Conservation (phyloP, 78 protist species). For the slime mould (Dictyostelium discoideum) region DNA sequence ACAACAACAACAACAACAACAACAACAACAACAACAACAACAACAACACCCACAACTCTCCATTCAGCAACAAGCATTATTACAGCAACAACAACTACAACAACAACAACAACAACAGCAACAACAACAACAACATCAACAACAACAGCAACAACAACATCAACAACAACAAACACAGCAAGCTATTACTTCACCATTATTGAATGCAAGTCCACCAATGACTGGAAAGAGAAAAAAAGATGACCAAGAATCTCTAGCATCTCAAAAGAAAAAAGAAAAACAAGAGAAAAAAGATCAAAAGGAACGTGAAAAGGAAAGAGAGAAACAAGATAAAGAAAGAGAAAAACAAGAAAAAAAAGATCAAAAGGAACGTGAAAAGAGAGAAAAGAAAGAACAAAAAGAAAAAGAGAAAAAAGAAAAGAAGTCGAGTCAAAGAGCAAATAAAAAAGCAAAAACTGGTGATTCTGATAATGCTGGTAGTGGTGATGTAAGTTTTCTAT, state of each 20-base stretch:
- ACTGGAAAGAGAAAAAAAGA: neutral
- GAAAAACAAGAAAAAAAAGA: constrained; percentile 42
- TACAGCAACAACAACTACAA: constrained; percentile 8
- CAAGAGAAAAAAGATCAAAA: constrained; percentile 20
- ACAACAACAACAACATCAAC: too few relatives aligned
- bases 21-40: too few relatives aligned
- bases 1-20: neutral
- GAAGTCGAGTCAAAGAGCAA: neutral
- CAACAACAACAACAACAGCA: neutral
- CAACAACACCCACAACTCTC: neutral
- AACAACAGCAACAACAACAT: constrained; percentile 3
- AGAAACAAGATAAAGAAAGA: neutral
- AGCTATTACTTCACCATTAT: neutral
- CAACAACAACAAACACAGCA: neutral
- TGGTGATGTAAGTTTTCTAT: neutral
- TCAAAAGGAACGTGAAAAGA: constrained; percentile 34
- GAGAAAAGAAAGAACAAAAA: constrained; percentile 67
- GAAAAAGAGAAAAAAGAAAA: constrained; percentile 47
- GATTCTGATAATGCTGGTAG: neutral
- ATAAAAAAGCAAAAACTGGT: constrained; percentile 38
- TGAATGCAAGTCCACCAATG: neutral
- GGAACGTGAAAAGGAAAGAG: constrained; percentile 28
- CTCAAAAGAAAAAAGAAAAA: constrained; percentile 26
- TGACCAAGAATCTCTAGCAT: neutral
- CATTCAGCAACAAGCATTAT: neutral